phyloP scores from a whole-genome alignment of 306 rosid species.

The Cucumis hystrix region DNA sequence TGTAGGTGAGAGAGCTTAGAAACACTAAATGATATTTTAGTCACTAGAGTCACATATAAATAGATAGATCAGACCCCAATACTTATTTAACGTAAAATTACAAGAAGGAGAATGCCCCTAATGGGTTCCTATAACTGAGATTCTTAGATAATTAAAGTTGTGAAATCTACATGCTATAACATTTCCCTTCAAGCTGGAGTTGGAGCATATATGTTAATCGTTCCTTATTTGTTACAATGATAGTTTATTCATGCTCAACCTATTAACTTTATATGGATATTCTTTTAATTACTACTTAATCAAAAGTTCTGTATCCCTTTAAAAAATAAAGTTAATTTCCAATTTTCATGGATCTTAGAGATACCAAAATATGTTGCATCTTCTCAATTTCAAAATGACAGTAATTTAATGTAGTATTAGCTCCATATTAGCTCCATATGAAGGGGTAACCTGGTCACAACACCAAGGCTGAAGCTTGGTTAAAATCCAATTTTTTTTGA shows the following conservation, averaged over 20 bases:
- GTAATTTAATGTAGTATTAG: too few relatives aligned
- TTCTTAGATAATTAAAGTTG: background rate
- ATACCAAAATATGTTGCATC: too few relatives aligned
- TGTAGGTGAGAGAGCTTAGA: background rate
- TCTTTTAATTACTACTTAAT: background rate
- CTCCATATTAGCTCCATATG: too few relatives aligned
- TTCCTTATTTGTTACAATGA: background rate
- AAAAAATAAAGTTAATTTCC: too few relatives aligned
- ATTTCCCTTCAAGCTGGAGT: background rate
- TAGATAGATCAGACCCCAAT: background rate
- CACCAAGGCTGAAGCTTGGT: too few relatives aligned
- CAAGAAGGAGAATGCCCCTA: background rate
- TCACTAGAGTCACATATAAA: background rate
- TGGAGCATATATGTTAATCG: background rate
- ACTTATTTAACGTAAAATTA: background rate
- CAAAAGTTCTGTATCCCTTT: too few relatives aligned
- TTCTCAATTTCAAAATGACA: too few relatives aligned
- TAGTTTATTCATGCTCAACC: background rate
- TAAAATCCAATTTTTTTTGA: too few relatives aligned
- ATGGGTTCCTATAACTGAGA: background rate
- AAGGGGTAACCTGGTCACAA: too few relatives aligned
- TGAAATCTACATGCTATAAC: background rate
- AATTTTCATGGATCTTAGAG: too few relatives aligned
- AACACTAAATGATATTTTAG: background rate
- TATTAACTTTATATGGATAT: background rate